Base-by-base conservation (phyloP, 129 eudicot genomes). In the Oenanthe sinensis region DNA sequence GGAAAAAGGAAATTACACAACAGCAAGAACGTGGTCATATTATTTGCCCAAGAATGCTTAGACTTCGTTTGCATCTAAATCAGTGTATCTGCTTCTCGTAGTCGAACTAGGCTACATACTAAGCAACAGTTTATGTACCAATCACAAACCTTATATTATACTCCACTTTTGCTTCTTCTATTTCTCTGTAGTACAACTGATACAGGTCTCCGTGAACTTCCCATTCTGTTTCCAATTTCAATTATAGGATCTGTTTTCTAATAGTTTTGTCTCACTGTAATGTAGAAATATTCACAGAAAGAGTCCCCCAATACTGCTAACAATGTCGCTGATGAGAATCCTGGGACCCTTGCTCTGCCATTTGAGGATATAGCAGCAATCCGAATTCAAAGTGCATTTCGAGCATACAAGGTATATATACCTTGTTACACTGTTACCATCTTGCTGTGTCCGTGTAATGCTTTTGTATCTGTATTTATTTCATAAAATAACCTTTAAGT, bases 361-460 rank as follows among this genome's bases (percentile, higher is more conserved):
- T 28, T 22, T 60, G 87, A 88, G 69, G 85, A 86, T 86, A 37
- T 49, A 44, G 96, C 98, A 43, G 96, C 96, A 33, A 79, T 82
- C 47, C 80, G 81, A 67, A 90, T 93, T 79, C 98, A 93, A 83
- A 81, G 92, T 84, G 91, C 89, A 55, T 93, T 84, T 60, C 88
- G 98, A 76, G 96, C 88, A 43, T 76, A 87, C 33, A 75, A 26
- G 83, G 91, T 85, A 87, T 14, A 39, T 69, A 87, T 14, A 39
- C 55, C 43, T 42, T 54, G 28, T 75, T 67, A 67, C 5, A 36
- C 52, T 72, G 22, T 20, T 43, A 11, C 48, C 24, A 71, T 71
- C 16, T 71, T 43, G 17, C 16, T 42, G 24, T 43, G 26, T 72
- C 14, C 10, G 12, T 16, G 30, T 39, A 16, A 40, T 20, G 44